Percentiles rank a stretch among this genome's conserved stretches.
Evolutionary conservation across 1,284 basidiomycete species (phyloP).

Genomic region (Entoloma clypeatum): DNA sequence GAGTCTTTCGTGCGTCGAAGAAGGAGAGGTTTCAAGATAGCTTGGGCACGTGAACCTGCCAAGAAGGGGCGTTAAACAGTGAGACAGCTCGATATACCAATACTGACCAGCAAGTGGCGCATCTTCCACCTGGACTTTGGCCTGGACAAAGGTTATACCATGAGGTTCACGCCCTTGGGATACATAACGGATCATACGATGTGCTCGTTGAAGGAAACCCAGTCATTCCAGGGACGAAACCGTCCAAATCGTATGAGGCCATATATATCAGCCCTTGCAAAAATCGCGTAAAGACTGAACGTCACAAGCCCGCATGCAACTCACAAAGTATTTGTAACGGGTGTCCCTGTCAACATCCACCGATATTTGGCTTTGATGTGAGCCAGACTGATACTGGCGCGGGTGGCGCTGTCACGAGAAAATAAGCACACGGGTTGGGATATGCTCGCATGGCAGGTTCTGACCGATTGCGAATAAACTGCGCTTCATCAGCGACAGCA

Average conservation of each 20-base stretch:
- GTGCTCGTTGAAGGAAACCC: slow-evolving; percentile 53
- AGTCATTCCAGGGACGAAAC: slow-evolving; percentile 68
- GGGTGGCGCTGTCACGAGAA: slow-evolving; percentile 40
- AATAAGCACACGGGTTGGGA: no score
- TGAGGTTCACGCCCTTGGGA: background rate
- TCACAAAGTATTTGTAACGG: slow-evolving; percentile 64
- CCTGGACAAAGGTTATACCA: slow-evolving; percentile 27
- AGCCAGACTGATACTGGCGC: slow-evolving; percentile 54
- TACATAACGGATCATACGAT: slow-evolving; percentile 37
- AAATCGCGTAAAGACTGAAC: slow-evolving; percentile 1
- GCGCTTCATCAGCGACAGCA: slow-evolving; percentile 65
- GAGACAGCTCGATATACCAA: background rate
- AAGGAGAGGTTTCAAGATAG: slow-evolving; percentile 55
- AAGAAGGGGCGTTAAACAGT: background rate
- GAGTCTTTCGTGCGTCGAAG: slow-evolving; percentile 62
- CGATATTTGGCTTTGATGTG: slow-evolving; percentile 56
- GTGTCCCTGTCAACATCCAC: slow-evolving; percentile 72
- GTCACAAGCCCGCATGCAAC: slow-evolving; percentile 16
- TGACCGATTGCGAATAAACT: slow-evolving; percentile 68
- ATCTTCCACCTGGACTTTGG: slow-evolving; percentile 49
- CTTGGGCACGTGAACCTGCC: slow-evolving; percentile 48
- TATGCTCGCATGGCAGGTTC: no score
- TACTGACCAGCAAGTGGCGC: slow-evolving; percentile 51
- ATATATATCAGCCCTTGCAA: slow-evolving; percentile 59
- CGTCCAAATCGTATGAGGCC: slow-evolving; percentile 63